Conservation (phyloP, 345 rosid genomes). For the Acer negundo region DNA sequence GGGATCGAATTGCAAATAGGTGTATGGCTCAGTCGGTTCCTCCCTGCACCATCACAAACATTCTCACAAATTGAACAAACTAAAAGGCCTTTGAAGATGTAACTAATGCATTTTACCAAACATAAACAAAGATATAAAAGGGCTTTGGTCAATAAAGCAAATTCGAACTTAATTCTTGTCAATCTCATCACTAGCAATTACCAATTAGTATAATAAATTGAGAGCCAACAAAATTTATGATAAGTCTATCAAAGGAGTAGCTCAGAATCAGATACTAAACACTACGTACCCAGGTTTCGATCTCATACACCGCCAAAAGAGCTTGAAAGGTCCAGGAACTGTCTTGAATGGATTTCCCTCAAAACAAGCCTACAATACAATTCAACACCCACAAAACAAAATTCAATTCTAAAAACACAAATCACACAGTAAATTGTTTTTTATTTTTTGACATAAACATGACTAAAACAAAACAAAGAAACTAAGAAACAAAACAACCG, state of each 20-base stretch:
- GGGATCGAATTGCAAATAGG: conserved; percentile 78
- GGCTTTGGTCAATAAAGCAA: conserved; percentile 4
- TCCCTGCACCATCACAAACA: conserved; percentile 56
- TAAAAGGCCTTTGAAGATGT: background rate
- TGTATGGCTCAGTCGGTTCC: conserved; percentile 89
- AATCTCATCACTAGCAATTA: conserved; percentile 1
- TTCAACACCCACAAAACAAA: background rate
- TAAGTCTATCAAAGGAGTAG: background rate
- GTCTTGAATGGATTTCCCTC: conserved; percentile 99
- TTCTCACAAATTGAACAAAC: background rate
- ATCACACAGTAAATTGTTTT: background rate
- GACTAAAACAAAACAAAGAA: too few relatives aligned
- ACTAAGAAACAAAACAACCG: too few relatives aligned
- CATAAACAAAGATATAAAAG: background rate
- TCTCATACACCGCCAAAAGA: conserved; percentile 92
- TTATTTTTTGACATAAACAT: too few relatives aligned
- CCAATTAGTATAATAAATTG: background rate
- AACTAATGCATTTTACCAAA: background rate
- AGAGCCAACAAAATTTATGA: conserved; percentile 5
- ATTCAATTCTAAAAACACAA: background rate
- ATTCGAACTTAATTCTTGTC: conserved; percentile 7
- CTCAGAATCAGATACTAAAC: background rate
- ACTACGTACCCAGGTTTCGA: conserved; percentile 89
- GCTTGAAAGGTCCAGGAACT: conserved; percentile 94
- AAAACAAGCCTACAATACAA: conserved; percentile 72